Conservation (phyloP, 768 basidiomycete genomes). For the Cystoderma amianthinum region DNA sequence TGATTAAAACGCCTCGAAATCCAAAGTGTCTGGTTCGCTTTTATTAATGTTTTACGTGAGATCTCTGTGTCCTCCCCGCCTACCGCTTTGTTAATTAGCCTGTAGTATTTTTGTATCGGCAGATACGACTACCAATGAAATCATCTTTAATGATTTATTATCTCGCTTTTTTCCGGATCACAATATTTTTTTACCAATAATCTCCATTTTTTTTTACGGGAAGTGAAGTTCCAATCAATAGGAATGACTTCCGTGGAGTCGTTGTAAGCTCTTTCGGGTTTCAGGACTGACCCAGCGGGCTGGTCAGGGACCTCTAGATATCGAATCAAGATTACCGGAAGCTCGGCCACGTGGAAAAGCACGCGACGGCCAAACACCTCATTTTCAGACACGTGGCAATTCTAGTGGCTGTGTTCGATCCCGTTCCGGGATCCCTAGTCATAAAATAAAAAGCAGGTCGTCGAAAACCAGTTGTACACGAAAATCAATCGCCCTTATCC, state of each 20-base stretch:
- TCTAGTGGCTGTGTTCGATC: slow-evolving; percentile 20
- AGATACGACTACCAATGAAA: background rate
- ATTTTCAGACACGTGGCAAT: slow-evolving; percentile 20
- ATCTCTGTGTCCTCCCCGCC: background rate
- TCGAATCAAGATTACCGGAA: slow-evolving; percentile 7
- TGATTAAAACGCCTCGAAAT: slow-evolving; percentile 9
- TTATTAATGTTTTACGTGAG: background rate
- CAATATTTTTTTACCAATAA: background rate
- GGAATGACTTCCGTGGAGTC: background rate
- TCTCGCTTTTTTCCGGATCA: background rate
- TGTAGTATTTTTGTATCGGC: background rate
- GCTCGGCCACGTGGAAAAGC: slow-evolving; percentile 23
- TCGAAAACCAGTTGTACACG: background rate
- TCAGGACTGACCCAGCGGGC: background rate
- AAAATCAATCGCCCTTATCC: background rate
- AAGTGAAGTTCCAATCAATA: background rate
- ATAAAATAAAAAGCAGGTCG: slow-evolving; percentile 3
- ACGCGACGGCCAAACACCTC: slow-evolving; percentile 21
- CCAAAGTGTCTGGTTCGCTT: background rate
- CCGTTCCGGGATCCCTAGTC: slow-evolving; percentile 32
- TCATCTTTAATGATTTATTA: background rate
- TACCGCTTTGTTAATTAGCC: background rate
- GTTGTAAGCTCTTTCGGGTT: slow-evolving; percentile 1
- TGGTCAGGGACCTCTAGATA: slow-evolving; percentile 3
- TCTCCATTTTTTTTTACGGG: background rate